Evolutionary conservation across 2,329 filamentous ascomycete species (phyloP), one percentile per base, ranked within the genome.

Genomic region (Claviceps capensis): DNA sequence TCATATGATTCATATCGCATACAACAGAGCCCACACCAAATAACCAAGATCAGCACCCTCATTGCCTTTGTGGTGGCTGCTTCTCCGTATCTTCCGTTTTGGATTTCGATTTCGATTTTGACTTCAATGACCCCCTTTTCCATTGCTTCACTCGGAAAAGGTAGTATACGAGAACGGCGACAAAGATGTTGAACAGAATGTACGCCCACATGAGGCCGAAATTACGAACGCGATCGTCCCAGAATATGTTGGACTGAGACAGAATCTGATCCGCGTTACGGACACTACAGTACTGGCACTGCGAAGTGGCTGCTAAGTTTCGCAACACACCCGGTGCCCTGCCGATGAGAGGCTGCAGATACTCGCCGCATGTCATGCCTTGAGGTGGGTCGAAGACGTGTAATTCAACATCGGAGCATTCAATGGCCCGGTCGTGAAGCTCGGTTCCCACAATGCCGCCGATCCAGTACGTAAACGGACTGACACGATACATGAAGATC

Each of bases 401-500:
- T 0, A 76, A 73, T 63, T 91, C 86, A 7, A 63, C 61, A 0
- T 66, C 53, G 0, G 74, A 68, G 61, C 82, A 86, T 0, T 60
- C 56, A 17, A 85, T 72, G 0, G 61, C 43, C 1, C 81, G 69
- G 14, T 67, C 72, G 49, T 81, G 74, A 2, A 89, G 70, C 62
- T 83, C 77, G 0, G 83, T 85, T 1, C 80, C 72, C 2, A 86
- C 73, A 65, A 88, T 82, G 11, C 80, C 83, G 1, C 74, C 73
- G 53, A 88, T 79, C 72, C 74, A 79, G 65, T 86, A 87, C 0
- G 81, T 85, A 54, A 86, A 82, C 0, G 82, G 82, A 0, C 76
- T 81, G 11, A 80, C 71, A 26, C 79, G 75, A 65, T 87, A 69
- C 84, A 88, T 88, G 69, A 86, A 88, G 55, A 80, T 79, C 85